Percentiles rank a stretch among this genome's conserved stretches.
These are phyloP conservation scores for Oryza meridionalis DNA, from an alignment of 176 grass and related monocot genomes.

Conservation along the genomic window DNA sequence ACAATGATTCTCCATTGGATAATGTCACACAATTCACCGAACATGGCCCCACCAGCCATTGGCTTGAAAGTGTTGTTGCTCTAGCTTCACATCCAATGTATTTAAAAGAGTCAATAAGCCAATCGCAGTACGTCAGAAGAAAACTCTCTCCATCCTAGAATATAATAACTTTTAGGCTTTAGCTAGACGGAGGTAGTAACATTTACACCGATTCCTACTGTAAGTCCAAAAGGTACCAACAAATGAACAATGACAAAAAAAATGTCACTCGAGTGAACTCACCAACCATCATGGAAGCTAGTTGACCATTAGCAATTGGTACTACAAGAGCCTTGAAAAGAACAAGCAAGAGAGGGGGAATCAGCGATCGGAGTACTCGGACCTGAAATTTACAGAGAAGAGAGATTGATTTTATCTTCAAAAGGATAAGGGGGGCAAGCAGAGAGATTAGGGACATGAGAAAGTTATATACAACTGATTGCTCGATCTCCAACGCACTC, in stretches of 20 bases:
- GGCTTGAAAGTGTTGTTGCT: constrained; percentile 78
- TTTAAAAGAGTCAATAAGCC: constrained; percentile 5
- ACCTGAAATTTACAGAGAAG: constrained; percentile 50
- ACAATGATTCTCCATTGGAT: constrained; percentile 60
- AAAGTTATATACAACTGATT: constrained; percentile 67
- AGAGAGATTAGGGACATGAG: not conserved
- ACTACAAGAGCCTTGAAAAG: constrained; percentile 83
- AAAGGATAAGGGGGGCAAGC: not conserved
- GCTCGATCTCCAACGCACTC: constrained; percentile 62
- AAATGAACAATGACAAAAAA: constrained; percentile 4
- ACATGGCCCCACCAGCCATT: constrained; percentile 92
- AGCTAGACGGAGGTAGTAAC: too few species aligned
- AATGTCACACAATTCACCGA: constrained; percentile 73
- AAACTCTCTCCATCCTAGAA: too few species aligned
- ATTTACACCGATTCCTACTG: not conserved
- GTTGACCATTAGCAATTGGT: constrained; percentile 69
- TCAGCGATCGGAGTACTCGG: constrained; percentile 68
- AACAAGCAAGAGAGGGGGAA: constrained; percentile 71
- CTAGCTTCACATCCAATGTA: constrained; percentile 62
- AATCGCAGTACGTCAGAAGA: not conserved
- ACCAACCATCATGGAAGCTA: constrained; percentile 81
- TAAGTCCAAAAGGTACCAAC: not conserved
- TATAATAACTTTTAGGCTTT: too few species aligned
- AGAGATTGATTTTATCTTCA: not conserved
- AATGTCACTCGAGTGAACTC: constrained; percentile 32